These are phyloP conservation scores for Pythium chondricola DNA, from an alignment of 352 stramenopile genomes.

Conservation along the genomic window DNA sequence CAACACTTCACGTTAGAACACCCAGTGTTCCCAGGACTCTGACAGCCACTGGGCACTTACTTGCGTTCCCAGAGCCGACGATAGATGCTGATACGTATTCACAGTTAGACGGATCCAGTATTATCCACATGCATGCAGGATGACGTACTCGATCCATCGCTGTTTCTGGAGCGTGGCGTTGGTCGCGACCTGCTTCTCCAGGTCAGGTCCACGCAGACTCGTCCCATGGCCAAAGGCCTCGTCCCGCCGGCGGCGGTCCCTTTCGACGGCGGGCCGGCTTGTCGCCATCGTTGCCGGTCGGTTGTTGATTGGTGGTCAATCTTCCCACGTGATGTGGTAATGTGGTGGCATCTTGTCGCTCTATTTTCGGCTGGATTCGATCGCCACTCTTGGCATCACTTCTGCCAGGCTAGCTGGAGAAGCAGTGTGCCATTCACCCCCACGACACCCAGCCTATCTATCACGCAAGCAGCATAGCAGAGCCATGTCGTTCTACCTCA, in stretches of 20 bases:
- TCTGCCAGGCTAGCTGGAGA: too few relatives aligned
- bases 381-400: neutral
- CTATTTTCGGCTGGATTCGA: neutral
- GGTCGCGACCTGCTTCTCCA: conserved; percentile 45
- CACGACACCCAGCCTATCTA: too few relatives aligned
- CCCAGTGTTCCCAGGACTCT: too few relatives aligned
- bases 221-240: neutral
- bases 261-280: neutral
- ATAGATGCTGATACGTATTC: conserved; percentile 32
- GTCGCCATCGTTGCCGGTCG: neutral
- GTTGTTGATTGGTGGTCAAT: neutral
- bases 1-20: too few relatives aligned
- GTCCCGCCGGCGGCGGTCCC: neutral
- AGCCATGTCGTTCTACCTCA: conserved; percentile 64
- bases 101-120: neutral
- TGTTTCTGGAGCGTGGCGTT: conserved; percentile 39
- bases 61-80: conserved; percentile 50
- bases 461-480: too few relatives aligned
- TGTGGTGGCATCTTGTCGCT: neutral
- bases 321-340: too few relatives aligned
- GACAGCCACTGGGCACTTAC: too few relatives aligned
- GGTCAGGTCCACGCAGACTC: conserved; percentile 32
- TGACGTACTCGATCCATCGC: conserved; percentile 53
- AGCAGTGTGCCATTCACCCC: too few relatives aligned
- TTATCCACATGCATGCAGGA: too few relatives aligned